Conservation (phyloP, 2,329 filamentous ascomycete genomes). For the Pezicula rhizophila region DNA sequence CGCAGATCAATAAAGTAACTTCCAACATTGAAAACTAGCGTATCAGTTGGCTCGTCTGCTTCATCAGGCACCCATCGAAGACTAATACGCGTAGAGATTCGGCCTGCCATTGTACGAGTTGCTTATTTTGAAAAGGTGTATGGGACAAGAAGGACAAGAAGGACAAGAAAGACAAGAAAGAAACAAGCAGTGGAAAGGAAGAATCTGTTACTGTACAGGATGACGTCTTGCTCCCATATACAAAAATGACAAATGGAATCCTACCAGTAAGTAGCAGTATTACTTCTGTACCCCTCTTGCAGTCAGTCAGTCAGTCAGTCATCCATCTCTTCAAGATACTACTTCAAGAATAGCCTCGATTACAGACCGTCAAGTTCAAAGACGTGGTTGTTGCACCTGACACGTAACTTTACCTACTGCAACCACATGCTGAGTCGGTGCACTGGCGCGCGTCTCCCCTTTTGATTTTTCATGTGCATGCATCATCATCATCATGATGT, state of each 20-base stretch:
- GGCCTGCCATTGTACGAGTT: conserved; percentile 11
- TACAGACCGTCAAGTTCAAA: neutral
- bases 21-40: conserved; percentile 34
- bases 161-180: neutral
- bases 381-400: no score
- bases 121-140: no score
- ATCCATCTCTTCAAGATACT: neutral
- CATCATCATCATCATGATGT: no score
- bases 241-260: neutral
- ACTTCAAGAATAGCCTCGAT: neutral
- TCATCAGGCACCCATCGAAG: conserved; percentile 36
- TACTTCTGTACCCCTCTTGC: neutral
- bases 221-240: neutral
- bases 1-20: conserved; percentile 38
- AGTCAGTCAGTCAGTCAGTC: neutral
- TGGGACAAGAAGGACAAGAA: neutral
- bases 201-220: neutral
- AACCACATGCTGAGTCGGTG: no score
- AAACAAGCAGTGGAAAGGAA: no score
- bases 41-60: conserved; percentile 36
- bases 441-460: no score
- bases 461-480: no score
- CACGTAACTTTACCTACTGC: no score
- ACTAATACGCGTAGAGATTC: conserved; percentile 33
- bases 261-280: no score